Base-by-base conservation (phyloP, 768 basidiomycete species). In the Ramaria sp. region DNA sequence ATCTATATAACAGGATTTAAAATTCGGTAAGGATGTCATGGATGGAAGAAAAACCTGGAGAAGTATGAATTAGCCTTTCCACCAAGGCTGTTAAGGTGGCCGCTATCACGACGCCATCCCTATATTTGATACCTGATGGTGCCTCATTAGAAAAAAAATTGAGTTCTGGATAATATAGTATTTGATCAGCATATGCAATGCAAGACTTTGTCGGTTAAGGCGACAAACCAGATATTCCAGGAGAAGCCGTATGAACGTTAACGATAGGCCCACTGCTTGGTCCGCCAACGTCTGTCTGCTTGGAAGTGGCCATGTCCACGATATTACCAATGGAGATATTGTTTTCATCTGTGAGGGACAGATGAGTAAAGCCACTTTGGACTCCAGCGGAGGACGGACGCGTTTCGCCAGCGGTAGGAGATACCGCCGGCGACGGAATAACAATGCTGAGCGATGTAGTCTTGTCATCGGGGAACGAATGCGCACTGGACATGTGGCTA, bases 21-120 rank as follows among this genome's bases (percentile, higher is more conserved):
- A 2, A 27, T 19, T 46, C 12, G 48, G 45, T 27, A 33, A 19
- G 49, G 30, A 45, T 12, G 7, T 19, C 48, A 19, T 39, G 31
- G 13, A 7, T 17, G 15, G 70, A 69, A 58, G 46, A 57, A 48
- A 54, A 11, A 27, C 57, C 51, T 38, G 59, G 38, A 13, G 61
- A 58, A 12, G 54, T 64, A 22, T 62, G 63, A 50, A 74, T 71
- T 48, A 77, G 59, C 24, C 70, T 68, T 15, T 76, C 70, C 3
- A 77, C 65, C 24, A 77, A 59, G 11, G 74, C 76, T 59, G 74
- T 71, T 52, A 78, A 55, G 12, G 73, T 77, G 6, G 72, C 77
- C 10, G 73, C 68, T 17, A 61, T 61, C 3, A 78, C 71, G 3
- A 62, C 56, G 7, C 71, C 73, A 50, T 62, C 61, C 19, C 17